Conservation (phyloP, 2,329 filamentous ascomycete species). For the Trichoderma atroviride region DNA sequence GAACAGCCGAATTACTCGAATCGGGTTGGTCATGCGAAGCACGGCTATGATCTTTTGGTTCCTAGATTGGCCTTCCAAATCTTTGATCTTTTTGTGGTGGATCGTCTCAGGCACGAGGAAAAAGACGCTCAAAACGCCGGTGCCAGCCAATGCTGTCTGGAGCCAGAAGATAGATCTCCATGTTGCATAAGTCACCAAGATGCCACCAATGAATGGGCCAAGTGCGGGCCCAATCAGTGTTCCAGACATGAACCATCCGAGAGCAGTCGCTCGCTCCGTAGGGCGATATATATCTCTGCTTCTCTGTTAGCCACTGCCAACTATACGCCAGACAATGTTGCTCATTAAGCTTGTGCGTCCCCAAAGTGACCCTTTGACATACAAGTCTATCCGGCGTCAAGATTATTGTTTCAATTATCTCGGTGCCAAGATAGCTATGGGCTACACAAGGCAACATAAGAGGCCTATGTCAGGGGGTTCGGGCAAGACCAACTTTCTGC, state of each 20-base stretch:
- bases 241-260: conserved; percentile 73
- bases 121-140: conserved; percentile 60
- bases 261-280: conserved; percentile 69
- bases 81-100: conserved; percentile 62
- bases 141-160: conserved; percentile 67
- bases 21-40: conserved; percentile 66
- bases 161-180: conserved; percentile 82
- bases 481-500: not conserved
- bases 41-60: conserved; percentile 56
- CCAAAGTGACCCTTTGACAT: no score
- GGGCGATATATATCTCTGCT: conserved; percentile 62
- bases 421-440: not conserved
- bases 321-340: not conserved
- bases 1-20: conserved; percentile 65
- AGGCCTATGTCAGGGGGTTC: not conserved
- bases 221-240: conserved; percentile 72
- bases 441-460: not conserved
- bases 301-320: conserved; percentile 22
- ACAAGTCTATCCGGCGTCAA: no score
- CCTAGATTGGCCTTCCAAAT: conserved; percentile 59
- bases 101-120: conserved; percentile 75
- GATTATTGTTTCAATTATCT: not conserved
- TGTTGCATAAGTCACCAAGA: conserved; percentile 72
- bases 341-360: not conserved
- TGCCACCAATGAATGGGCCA: conserved; percentile 71